Percentiles rank a stretch among this genome's conserved stretches.
phyloP scores from a whole-genome alignment of 768 basidiomycete genomes.

The Podaxis sp. region DNA sequence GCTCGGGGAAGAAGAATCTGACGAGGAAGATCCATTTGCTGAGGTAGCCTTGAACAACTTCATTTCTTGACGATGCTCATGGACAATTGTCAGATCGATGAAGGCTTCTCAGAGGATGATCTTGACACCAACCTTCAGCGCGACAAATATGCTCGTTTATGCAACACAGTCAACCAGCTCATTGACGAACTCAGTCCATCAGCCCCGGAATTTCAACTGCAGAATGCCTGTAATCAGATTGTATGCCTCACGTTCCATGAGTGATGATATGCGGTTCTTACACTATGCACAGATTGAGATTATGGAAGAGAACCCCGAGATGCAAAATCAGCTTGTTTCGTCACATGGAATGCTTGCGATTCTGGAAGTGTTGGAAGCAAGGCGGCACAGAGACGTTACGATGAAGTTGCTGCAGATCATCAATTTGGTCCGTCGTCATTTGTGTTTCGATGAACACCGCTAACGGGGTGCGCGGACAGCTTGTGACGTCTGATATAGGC shows the following conservation, averaged over 20 bases:
- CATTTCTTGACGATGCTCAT: background rate
- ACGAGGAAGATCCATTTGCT: constrained; percentile 96
- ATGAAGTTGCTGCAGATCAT: constrained; percentile 85
- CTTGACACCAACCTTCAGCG: constrained; percentile 89
- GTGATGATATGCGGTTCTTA: background rate
- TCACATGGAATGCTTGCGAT: constrained; percentile 95
- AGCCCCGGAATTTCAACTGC: constrained; percentile 78
- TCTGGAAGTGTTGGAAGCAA: constrained; percentile 87
- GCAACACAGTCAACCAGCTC: constrained; percentile 75
- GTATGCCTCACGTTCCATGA: constrained; percentile 41
- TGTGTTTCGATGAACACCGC: background rate
- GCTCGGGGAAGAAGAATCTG: constrained; percentile 79
- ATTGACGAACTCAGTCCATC: constrained; percentile 85
- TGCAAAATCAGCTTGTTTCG: constrained; percentile 84
- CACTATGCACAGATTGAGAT: constrained; percentile 58
- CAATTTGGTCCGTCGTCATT: constrained; percentile 64
- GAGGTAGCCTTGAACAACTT: constrained; percentile 48
- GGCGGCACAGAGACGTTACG: constrained; percentile 81
- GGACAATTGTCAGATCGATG: constrained; percentile 67
- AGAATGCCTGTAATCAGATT: constrained; percentile 84
- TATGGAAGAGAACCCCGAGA: constrained; percentile 77
- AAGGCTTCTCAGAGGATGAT: constrained; percentile 89
- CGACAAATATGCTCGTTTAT: constrained; percentile 90
- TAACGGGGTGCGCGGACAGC: constrained; percentile 38
- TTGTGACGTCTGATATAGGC: constrained; percentile 72